Base-by-base conservation (phyloP, 2,329 filamentous ascomycete genomes). In the Akanthomyces dipterigenus region DNA sequence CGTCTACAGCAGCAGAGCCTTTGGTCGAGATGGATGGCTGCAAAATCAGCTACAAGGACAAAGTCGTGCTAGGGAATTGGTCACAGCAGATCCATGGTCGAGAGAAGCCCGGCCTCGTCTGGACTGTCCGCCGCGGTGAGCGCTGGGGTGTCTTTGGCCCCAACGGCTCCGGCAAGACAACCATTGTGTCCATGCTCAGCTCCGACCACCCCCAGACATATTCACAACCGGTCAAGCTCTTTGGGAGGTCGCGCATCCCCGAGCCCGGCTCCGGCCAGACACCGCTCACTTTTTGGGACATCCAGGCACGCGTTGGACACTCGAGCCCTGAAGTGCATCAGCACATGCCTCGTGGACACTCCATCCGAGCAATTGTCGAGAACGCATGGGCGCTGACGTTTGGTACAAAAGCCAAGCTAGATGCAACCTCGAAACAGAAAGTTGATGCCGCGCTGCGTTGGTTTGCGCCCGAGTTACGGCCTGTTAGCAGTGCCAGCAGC, bases 201-300 rank as follows among this genome's bases (percentile, higher is more conserved):
- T 98, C 93, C 1, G 95, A 99, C 70, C 95, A 99, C 68, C 95
- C 95, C 0, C 93, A 98, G 73, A 87, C 93, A 0, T 99, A 98
- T 72, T 91, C 90, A 0, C 84, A 93, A 26, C 93, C 93, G 0
- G 88, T 99, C 63, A 88, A 85, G 67, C 80, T 97, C 16, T 98
- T 99, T 71, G 91, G 92, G 1, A 86, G 86, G 24, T 88, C 88
- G 60, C 85, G 95, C 22, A 80, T 97, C 0, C 92, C 93, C 0
- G 84, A 89, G 60, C 82, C 84, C 0, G 89, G 88, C 0, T 85
- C 84, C 0, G 78, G 77, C 1, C 72, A 84, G 59, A 82, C 83
- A 0, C 92, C 91, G 0, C 86, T 98, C 38, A 96, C 91, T 0
- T 89, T 97, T 62, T 98, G 96, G 80, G 93, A 98, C 64, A 85